Conservation (phyloP, 371 early-diverging fungal species). For the Saksenaea vasiformis region DNA sequence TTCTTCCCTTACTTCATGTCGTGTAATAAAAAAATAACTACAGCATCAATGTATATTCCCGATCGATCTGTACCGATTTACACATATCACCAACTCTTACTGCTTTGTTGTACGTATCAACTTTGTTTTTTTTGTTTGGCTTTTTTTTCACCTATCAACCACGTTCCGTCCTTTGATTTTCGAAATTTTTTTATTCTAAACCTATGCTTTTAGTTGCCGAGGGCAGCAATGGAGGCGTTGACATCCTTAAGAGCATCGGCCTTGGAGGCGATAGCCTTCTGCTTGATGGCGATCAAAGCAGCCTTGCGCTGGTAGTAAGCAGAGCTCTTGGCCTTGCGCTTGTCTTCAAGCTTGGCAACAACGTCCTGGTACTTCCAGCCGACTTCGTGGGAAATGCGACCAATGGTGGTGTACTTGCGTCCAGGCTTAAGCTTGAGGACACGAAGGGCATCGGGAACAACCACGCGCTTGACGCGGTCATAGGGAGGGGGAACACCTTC, state of each 20-base stretch:
- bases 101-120: neutral
- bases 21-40: neutral
- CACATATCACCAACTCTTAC: neutral
- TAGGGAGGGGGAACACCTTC: constrained; percentile 99
- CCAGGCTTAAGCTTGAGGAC: constrained; percentile 95
- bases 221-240: constrained; percentile 39
- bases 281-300: constrained; percentile 36
- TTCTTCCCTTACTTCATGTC: neutral
- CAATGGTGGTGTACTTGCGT: constrained; percentile 94
- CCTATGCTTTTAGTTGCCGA: constrained; percentile 32
- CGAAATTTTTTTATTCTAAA: neutral
- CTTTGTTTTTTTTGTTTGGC: neutral
- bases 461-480: constrained; percentile 94
- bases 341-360: constrained; percentile 92
- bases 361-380: constrained; percentile 99
- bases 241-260: constrained; percentile 44
- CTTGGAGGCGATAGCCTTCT: constrained; percentile 47
- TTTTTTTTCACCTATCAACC: neutral
- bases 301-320: constrained; percentile 90
- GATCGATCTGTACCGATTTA: neutral
- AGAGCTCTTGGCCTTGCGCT: constrained; percentile 92
- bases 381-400: constrained; percentile 92
- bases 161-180: neutral
- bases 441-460: constrained; percentile 96
- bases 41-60: neutral